phyloP scores from a whole-genome alignment of 345 rosid genomes.

The Pugionium cornutum region DNA sequence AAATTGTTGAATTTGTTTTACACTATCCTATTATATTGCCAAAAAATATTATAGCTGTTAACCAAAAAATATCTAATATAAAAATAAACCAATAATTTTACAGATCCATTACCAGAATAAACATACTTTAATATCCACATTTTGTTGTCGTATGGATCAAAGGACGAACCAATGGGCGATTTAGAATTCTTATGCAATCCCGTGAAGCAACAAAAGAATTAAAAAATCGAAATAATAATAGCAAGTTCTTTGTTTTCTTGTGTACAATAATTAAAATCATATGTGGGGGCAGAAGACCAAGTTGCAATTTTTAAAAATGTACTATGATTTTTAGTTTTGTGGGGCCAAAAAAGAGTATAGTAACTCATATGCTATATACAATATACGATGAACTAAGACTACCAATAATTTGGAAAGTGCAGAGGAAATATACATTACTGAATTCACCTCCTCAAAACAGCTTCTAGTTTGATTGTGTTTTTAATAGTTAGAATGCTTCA shows the following conservation, averaged over 20 bases:
- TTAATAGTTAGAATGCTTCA: neutral
- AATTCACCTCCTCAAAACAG: neutral
- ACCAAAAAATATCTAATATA: neutral
- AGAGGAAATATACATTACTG: neutral
- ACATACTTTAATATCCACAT: slow-evolving; percentile 5
- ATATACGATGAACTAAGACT: slow-evolving; percentile 10
- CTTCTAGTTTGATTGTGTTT: neutral
- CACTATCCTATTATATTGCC: neutral
- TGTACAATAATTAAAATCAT: slow-evolving; percentile 22
- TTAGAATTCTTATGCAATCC: slow-evolving; percentile 36
- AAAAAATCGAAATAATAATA: neutral
- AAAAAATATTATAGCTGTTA: neutral
- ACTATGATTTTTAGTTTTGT: neutral
- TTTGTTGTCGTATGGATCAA: slow-evolving; percentile 18
- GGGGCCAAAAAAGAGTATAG: neutral
- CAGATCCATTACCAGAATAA: slow-evolving; percentile 15
- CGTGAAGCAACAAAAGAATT: slow-evolving; percentile 29
- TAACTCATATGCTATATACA: neutral
- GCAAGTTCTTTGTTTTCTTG: slow-evolving; percentile 18
- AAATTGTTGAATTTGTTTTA: too few species aligned
- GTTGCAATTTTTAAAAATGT: slow-evolving; percentile 11
- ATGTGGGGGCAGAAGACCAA: slow-evolving; percentile 27
- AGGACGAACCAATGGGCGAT: slow-evolving; percentile 28
- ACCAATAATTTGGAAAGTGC: neutral
- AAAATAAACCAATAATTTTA: slow-evolving; percentile 3